Evolutionary conservation across 1,284 basidiomycete species (phyloP).

Genomic region (Rhodofomes roseus): DNA sequence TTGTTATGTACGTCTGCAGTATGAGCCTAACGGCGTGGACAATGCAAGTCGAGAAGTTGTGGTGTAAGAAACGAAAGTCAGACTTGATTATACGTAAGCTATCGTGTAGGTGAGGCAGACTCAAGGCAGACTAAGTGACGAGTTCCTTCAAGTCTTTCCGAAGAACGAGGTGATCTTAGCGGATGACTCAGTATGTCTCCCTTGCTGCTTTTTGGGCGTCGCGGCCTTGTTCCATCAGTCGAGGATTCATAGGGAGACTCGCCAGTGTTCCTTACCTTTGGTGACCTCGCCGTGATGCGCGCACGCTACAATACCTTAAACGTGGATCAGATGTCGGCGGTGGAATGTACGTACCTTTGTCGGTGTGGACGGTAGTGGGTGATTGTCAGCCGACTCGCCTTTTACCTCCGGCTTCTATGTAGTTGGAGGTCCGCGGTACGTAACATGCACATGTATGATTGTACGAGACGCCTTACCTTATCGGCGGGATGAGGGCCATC

Average conservation of each 20-base stretch:
- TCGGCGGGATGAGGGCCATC: slow-evolving; percentile 3
- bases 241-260: not conserved
- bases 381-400: not conserved
- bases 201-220: slow-evolving; percentile 5
- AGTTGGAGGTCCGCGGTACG: not conserved
- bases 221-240: not conserved
- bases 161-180: slow-evolving; percentile 27
- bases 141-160: slow-evolving; percentile 9
- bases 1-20: not conserved
- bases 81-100: too few relatives aligned
- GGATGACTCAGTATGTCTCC: slow-evolving; percentile 4
- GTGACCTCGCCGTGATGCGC: not conserved
- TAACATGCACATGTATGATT: not conserved
- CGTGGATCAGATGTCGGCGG: not conserved
- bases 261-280: not conserved
- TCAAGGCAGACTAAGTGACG: too few relatives aligned
- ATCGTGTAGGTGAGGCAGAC: not conserved
- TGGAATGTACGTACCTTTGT: not conserved
- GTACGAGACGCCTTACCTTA: not conserved
- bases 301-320: not conserved
- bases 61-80: too few relatives aligned
- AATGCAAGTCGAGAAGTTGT: too few relatives aligned
- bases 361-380: not conserved
- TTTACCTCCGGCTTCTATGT: not conserved
- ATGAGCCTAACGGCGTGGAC: too few relatives aligned